Evolutionary conservation across 2,329 filamentous ascomycete species (phyloP).

Genomic region (Apiospora arundinis): DNA sequence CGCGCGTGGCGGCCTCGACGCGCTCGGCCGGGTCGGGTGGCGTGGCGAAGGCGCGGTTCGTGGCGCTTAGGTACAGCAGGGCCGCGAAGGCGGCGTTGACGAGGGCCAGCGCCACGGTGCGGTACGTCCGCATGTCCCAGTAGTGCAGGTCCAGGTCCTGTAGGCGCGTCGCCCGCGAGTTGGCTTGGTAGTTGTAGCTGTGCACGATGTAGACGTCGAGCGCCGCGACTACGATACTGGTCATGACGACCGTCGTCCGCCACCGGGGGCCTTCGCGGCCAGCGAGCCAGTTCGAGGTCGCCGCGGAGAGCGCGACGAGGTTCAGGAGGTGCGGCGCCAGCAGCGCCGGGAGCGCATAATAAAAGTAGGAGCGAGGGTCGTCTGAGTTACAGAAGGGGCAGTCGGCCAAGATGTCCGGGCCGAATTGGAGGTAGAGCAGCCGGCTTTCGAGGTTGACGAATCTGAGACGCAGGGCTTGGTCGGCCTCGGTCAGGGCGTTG

Average conservation of each 20-base stretch:
- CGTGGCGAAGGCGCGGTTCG: conserved; percentile 76
- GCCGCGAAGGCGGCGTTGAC: conserved; percentile 70
- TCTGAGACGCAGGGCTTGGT: conserved; percentile 70
- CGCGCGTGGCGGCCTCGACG: conserved; percentile 63
- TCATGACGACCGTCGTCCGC: conserved; percentile 72
- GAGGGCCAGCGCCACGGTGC: conserved; percentile 67
- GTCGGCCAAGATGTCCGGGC: conserved; percentile 72
- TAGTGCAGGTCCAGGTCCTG: conserved; percentile 72
- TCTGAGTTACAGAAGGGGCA: conserved; percentile 86
- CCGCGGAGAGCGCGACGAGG: conserved; percentile 72
- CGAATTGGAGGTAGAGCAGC: conserved; percentile 83
- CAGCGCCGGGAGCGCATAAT: conserved; percentile 79
- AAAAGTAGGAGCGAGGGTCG: conserved; percentile 73
- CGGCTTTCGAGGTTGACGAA: conserved; percentile 76
- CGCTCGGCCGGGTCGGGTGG: conserved; percentile 69
- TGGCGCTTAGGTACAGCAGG: conserved; percentile 77
- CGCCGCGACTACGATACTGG: conserved; percentile 62
- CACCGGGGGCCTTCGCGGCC: conserved; percentile 70
- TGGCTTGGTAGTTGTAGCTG: conserved; percentile 69
- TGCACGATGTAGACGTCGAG: conserved; percentile 71
- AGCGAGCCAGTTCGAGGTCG: conserved; percentile 72
- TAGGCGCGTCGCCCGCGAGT: conserved; percentile 66
- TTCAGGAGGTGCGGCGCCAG: conserved; percentile 82
- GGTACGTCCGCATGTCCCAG: conserved; percentile 71
- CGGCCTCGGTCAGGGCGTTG: conserved; percentile 57